Evolutionary conservation across 208 protist species (phyloP).

Genomic region (Leishmania major): DNA sequence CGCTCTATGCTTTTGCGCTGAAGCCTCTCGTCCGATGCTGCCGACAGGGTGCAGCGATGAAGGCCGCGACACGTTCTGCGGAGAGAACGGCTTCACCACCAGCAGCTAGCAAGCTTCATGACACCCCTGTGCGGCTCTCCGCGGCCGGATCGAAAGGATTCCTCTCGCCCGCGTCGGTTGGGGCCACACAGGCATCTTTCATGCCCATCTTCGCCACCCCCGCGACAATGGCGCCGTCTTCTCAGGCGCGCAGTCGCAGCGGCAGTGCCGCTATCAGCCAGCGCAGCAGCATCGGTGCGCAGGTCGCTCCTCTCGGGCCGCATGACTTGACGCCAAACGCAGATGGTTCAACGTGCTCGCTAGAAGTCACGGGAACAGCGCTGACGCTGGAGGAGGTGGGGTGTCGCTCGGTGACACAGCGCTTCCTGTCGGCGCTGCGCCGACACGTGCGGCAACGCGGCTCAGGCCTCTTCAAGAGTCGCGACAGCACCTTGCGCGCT

Average conservation of each 20-base stretch:
- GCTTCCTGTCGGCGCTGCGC: constrained; percentile 22
- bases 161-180: constrained; percentile 17
- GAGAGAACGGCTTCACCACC: not conserved
- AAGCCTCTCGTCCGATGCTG: constrained; percentile 36
- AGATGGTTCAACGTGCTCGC: not conserved
- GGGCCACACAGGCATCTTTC: constrained; percentile 13
- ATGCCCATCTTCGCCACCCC: constrained; percentile 15
- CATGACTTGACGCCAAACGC: not conserved
- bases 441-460: constrained; percentile 11
- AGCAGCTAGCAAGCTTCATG: not conserved
- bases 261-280: not conserved
- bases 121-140: constrained; percentile 14
- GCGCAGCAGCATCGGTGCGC: not conserved
- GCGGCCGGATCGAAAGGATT: constrained; percentile 13
- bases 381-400: not conserved
- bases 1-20: constrained; percentile 60
- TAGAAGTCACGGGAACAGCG: constrained; percentile 16
- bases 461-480: not conserved
- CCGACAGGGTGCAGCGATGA: constrained; percentile 4
- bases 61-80: not conserved
- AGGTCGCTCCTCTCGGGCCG: not conserved
- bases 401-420: constrained; percentile 11
- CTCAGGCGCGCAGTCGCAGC: constrained; percentile 1
- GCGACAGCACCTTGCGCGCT: constrained; percentile 1
- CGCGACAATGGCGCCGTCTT: not conserved